Evolutionary conservation across 2,329 filamentous ascomycete species (phyloP), one percentile per base, ranked within the genome.

Genomic region (Apiospora arundinis): DNA sequence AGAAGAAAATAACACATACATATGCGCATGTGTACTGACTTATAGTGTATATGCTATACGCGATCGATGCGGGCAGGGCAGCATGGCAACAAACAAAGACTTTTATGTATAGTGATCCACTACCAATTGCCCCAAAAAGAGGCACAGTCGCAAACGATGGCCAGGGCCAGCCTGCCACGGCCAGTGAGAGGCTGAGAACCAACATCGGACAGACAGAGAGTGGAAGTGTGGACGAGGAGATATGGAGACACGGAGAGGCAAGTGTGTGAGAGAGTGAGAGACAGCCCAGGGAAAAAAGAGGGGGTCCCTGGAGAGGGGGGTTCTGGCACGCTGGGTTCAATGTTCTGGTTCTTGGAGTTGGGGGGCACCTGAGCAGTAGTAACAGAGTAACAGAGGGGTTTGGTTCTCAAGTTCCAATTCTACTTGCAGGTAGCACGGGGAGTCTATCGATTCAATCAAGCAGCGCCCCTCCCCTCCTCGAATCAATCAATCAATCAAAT

Each of bases 401-500:
- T 60, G 52, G 52, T 60, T 37, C 52, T 60, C 52, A 37, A 37
- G 28, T 60, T 60, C 32, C 32, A 32, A 32, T 32, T 60, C 52
- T 60, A n/a, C n/a, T n/a, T n/a, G n/a, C n/a, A 45, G 40, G 40
- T 42, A 60, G 56, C 56, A 63, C 32, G 18, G 56, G 56, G 56
- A 63, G 56, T 63, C 56, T 63, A 63, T 63, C 32, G 56, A 63
- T 63, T 63, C 56, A 63, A 40, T 63, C 56, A 37, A 21, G 37
- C 56, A 32, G 32, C 32, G 18, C 56, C 56, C 32, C 16, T 60
- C 56, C 56, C 56, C 56, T 63, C 56, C 28, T 23, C 21, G 56
- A 63, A 40, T 63, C 56, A 63, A 63, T 63, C 56, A 63, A 63
- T 63, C 56, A 63, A 63, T 63, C 56, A 63, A 21, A 63, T 63